Evolutionary conservation across 768 basidiomycete species (phyloP).

Genomic region (Suillus subluteus): DNA sequence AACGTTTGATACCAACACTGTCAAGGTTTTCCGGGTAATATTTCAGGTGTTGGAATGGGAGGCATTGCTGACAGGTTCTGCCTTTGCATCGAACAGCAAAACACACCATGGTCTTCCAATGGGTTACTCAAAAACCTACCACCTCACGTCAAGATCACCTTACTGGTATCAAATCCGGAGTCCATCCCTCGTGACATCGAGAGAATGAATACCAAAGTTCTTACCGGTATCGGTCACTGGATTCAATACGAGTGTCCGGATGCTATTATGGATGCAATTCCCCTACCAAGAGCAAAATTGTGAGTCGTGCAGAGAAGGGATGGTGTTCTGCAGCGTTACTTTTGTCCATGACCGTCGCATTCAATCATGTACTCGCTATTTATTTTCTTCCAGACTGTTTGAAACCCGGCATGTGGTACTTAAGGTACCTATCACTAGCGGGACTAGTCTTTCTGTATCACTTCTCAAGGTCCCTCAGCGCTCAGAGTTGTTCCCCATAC

Average conservation of each 20-base stretch:
- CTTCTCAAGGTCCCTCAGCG: background rate
- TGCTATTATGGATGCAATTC: slow-evolving; percentile 20
- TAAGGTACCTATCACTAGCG: background rate
- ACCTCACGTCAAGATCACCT: slow-evolving; percentile 18
- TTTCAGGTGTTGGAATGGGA: background rate
- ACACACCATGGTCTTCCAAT: slow-evolving; percentile 24
- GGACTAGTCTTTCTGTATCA: background rate
- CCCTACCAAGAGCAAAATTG: background rate
- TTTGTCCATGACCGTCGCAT: background rate
- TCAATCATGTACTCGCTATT: background rate
- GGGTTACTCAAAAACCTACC: slow-evolving; percentile 8
- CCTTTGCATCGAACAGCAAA: slow-evolving; percentile 6
- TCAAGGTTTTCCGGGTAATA: background rate
- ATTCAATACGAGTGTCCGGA: slow-evolving; percentile 31
- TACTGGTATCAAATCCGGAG: slow-evolving; percentile 26
- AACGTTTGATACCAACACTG: slow-evolving; percentile 2
- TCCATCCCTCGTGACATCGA: slow-evolving; percentile 15
- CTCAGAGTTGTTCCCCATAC: background rate
- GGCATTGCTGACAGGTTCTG: background rate
- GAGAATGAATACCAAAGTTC: background rate
- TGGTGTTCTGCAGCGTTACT: background rate
- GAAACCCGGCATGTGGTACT: background rate
- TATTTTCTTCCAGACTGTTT: background rate
- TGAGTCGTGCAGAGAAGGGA: background rate
- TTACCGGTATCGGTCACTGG: slow-evolving; percentile 27